Conservation (phyloP, 179 eudicot species). For the Amaranthus tricolor region DNA sequence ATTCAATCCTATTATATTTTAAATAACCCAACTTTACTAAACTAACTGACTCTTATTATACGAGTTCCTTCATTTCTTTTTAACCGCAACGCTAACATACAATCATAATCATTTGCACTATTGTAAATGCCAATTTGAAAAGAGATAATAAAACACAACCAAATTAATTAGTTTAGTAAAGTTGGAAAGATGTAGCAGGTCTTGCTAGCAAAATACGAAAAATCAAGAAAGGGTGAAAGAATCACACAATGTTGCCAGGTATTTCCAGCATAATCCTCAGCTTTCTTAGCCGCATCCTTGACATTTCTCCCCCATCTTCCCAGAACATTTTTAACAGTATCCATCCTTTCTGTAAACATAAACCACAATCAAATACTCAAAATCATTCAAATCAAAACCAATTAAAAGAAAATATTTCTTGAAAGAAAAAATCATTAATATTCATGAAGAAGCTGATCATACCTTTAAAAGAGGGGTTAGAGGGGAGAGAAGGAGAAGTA, state of each 20-base stretch:
- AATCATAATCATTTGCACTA: background rate
- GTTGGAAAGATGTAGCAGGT: too few species aligned
- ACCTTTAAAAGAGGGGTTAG: conserved; percentile 46
- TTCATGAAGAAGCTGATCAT: background rate
- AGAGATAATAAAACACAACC: background rate
- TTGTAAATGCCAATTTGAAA: background rate
- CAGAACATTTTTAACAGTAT: conserved; percentile 44
- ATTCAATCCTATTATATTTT: too few species aligned
- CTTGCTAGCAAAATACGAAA: background rate
- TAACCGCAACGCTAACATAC: too few species aligned
- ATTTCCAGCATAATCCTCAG: conserved; percentile 76
- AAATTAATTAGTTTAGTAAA: too few species aligned
- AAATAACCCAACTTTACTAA: too few species aligned
- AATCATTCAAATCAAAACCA: background rate
- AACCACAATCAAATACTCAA: background rate
- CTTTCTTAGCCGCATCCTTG: conserved; percentile 70
- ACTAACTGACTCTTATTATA: too few species aligned
- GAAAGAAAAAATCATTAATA: background rate
- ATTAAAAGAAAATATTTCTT: background rate
- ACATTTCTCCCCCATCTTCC: conserved; percentile 82
- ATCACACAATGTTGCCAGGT: conserved; percentile 80
- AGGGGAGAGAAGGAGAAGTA: conserved; percentile 27
- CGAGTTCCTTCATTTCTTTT: too few species aligned
- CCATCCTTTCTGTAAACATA: conserved; percentile 50
- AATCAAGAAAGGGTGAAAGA: background rate